Percentiles rank a stretch among this genome's conserved stretches.
phyloP scores from a whole-genome alignment of 1,284 basidiomycete genomes.

The Acaromyces ingoldii region DNA sequence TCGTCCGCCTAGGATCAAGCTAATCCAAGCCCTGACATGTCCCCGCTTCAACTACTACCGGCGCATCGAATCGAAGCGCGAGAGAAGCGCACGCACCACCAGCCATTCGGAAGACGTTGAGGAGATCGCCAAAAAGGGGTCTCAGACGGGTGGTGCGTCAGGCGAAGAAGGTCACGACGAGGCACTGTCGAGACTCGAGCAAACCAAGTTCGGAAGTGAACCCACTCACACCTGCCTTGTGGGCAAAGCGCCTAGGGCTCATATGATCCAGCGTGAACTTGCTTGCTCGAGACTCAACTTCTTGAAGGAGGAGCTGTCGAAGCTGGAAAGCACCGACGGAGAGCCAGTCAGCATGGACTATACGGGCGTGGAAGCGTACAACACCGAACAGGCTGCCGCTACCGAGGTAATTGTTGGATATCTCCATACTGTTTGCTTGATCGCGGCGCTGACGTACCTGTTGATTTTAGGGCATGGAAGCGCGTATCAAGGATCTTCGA shows the following conservation, averaged over 20 bases:
- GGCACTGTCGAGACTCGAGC: constrained; percentile 22
- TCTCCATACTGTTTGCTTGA: no score
- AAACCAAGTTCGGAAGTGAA: constrained; percentile 79
- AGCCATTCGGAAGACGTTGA: constrained; percentile 8
- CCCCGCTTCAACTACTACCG: constrained; percentile 74
- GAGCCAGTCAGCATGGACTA: background rate
- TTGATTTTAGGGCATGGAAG: no score
- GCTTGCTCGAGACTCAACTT: constrained; percentile 57
- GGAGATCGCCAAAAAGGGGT: background rate
- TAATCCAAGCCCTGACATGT: constrained; percentile 69
- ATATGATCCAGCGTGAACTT: constrained; percentile 66
- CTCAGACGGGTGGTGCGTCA: background rate
- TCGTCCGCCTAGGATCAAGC: constrained; percentile 61
- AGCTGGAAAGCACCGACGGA: constrained; percentile 19
- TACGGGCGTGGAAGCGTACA: background rate
- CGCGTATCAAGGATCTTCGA: no score
- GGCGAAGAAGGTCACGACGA: constrained; percentile 10
- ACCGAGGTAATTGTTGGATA: background rate
- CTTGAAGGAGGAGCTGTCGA: constrained; percentile 30
- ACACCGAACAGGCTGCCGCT: background rate
- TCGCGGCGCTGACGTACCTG: no score
- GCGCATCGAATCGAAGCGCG: constrained; percentile 56
- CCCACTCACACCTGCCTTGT: constrained; percentile 73
- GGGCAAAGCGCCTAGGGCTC: constrained; percentile 57
- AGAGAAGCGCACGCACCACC: constrained; percentile 46